phyloP scores from a whole-genome alignment of 163 green algal genomes.

The Chloroidium sp. region DNA sequence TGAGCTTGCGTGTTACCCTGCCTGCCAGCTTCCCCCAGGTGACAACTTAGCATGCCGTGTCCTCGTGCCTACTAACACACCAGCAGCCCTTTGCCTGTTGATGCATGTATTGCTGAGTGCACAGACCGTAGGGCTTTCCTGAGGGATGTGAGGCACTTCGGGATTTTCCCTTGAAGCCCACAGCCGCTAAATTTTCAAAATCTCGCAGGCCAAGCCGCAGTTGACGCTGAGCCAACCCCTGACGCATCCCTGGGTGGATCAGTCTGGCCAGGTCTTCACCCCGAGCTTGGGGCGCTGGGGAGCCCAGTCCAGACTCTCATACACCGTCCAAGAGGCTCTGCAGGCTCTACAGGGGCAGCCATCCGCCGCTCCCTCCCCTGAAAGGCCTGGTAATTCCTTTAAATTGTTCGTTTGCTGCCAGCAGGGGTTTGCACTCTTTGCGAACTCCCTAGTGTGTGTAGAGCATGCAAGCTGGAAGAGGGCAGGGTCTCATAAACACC shows the following conservation, averaged over 20 bases:
- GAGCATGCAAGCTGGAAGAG: not conserved
- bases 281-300: not conserved
- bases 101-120: not conserved
- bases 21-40: slow-evolving; percentile 43
- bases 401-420: not conserved
- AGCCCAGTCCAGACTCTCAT: not conserved
- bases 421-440: not conserved
- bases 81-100: too few relatives aligned
- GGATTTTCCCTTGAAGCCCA: too few relatives aligned
- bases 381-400: not conserved
- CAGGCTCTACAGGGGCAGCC: not conserved
- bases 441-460: too few relatives aligned
- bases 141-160: not conserved
- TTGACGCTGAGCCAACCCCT: slow-evolving; percentile 1
- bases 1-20: slow-evolving; percentile 40
- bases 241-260: not conserved
- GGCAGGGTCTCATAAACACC: not conserved
- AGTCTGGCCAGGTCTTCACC: slow-evolving; percentile 12
- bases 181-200: too few relatives aligned
- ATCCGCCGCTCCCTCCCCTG: not conserved
- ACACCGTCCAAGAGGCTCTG: not conserved
- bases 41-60: not conserved
- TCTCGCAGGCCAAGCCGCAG: too few relatives aligned
- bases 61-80: not conserved
- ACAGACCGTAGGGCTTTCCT: not conserved